Base-by-base conservation (phyloP, 257 asterid genomes). In the Lantana camara region DNA sequence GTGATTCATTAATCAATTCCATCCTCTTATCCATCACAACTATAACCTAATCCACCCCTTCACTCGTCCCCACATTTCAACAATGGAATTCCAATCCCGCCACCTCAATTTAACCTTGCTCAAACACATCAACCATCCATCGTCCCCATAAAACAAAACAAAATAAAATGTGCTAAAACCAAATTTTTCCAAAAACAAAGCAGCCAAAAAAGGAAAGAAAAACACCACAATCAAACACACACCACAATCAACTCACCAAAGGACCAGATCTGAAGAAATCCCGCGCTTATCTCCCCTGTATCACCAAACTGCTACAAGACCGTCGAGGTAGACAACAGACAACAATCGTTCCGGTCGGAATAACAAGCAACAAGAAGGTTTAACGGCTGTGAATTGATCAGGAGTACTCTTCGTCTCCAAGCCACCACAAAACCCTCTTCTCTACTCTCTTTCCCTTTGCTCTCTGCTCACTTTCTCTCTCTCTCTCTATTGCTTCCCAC, bases 251-350 rank as follows among this genome's bases (percentile, higher is more conserved):
- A 75, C 88, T 81, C 76, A 91, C 94, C 92, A 56, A 79, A 71
- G 32, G 48, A 41, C 75, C 84, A 83, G 95, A 91, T 88, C 95
- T 81, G 81, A 72, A 38, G 58, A 34, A 19, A 11, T 17, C 58
- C 12, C 10, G 34, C 57, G 20, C 12, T 20, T 47, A 29, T 15
- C 10, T 42, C 32, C 54, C 46, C 70, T 22, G 68, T 24, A 56
- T 19, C 69, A 41, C 51, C 4, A 42, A 66, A 64, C 63, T 60
- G 50, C 63, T 27, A 64, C 63, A 46, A 56, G 37, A 53, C 57
- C 68, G 49, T 29, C 21, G 38, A 12, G 51, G 19, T 24, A 60
- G 72, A 61, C 76, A n/a, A 50, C 57, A 69, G 71, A 64, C 54
- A 54, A 59, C 56, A 64, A 66, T 13, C 57, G 4, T 73, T 72